Evolutionary conservation across 768 basidiomycete species (phyloP).

Genomic region (Pisolithus marmoratus): DNA sequence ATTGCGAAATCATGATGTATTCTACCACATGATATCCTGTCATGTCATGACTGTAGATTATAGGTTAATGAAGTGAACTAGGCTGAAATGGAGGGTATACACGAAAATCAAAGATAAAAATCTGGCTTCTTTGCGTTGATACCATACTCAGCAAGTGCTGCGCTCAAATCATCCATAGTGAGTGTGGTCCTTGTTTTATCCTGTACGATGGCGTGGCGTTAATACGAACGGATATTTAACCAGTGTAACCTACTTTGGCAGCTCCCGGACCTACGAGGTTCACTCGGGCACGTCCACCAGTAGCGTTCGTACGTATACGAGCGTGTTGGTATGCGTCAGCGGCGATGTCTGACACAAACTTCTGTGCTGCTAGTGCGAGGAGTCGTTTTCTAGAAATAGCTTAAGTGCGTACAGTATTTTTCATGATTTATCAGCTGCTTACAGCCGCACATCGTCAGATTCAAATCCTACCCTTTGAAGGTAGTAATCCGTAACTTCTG

Average conservation of each 20-base stretch:
- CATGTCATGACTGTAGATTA: neutral
- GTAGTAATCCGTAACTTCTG: slow-evolving; percentile 97
- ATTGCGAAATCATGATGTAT: neutral
- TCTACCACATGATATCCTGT: neutral
- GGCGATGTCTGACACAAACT: slow-evolving; percentile 95
- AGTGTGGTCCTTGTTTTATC: slow-evolving; percentile 90
- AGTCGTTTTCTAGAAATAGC: slow-evolving; percentile 70
- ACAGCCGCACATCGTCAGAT: slow-evolving; percentile 91
- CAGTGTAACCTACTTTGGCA: slow-evolving; percentile 46
- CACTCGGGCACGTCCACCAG: slow-evolving; percentile 63
- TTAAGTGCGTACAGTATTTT: neutral
- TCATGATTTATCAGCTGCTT: slow-evolving; percentile 22
- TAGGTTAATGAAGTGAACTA: slow-evolving; percentile 2
- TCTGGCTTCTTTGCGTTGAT: slow-evolving; percentile 93
- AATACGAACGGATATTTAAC: neutral
- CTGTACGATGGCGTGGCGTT: slow-evolving; percentile 31
- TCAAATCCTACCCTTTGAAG: slow-evolving; percentile 95
- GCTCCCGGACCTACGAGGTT: slow-evolving; percentile 52
- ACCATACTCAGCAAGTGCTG: slow-evolving; percentile 93
- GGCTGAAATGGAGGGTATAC: neutral
- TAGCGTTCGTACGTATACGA: slow-evolving; percentile 85
- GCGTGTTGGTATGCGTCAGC: slow-evolving; percentile 98
- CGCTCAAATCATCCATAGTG: slow-evolving; percentile 95
- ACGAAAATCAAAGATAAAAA: slow-evolving; percentile 63
- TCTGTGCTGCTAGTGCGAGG: slow-evolving; percentile 92